These are phyloP conservation scores for Syncephalastrum monosporum DNA, from an alignment of 371 early-diverging fungal species.

Conservation along the genomic window DNA sequence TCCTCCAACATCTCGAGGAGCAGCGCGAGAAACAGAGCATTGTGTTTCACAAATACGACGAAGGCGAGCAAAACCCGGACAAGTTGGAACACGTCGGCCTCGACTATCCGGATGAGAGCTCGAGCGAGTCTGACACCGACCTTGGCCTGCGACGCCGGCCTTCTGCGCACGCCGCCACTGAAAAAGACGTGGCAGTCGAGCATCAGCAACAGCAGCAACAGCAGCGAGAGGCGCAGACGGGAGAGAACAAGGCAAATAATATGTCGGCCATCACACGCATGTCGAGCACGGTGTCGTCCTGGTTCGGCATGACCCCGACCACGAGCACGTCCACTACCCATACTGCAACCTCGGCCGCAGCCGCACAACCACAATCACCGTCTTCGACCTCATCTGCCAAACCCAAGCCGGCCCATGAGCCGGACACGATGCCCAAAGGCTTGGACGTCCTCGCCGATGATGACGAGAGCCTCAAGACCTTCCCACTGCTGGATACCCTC, in stretches of 20 bases:
- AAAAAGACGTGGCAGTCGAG: too few relatives aligned
- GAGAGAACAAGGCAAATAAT: too few relatives aligned
- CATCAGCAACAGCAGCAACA: too few relatives aligned
- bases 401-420: conserved; percentile 6
- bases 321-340: not conserved
- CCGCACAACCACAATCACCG: conserved; percentile 1
- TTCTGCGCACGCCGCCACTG: not conserved
- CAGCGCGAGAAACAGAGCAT: conserved; percentile 22
- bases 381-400: not conserved
- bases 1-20: conserved; percentile 21
- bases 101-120: conserved; percentile 23
- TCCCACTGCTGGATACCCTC: conserved; percentile 36
- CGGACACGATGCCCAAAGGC: conserved; percentile 10
- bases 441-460: conserved; percentile 23
- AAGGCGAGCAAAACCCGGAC: conserved; percentile 7
- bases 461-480: conserved; percentile 27
- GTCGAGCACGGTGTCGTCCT: not conserved
- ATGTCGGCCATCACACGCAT: too few relatives aligned
- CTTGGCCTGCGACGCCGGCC: not conserved
- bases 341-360: not conserved
- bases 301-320: conserved; percentile 4
- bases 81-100: conserved; percentile 5
- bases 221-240: too few relatives aligned
- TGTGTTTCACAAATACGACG: conserved; percentile 25
- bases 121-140: not conserved